A percentile compares a stretch with the other conserved stretches of the same genome.
Conservation (phyloP, 768 basidiomycete genomes). For the Trametes cubensis region DNA sequence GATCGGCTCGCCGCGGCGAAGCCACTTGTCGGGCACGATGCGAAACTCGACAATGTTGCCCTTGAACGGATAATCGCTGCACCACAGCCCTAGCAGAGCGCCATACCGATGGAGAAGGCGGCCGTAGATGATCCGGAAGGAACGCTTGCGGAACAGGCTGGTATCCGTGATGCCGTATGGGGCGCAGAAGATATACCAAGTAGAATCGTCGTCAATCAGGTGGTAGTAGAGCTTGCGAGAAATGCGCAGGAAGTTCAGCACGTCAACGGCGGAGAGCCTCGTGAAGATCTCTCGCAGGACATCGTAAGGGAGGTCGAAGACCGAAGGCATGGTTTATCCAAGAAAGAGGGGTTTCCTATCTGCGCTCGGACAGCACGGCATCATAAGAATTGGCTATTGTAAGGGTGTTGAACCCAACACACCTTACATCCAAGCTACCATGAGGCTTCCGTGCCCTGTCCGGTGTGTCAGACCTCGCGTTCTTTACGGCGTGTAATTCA, state of each 20-base stretch:
- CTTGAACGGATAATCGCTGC: slow-evolving; percentile 29
- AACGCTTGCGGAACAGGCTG: slow-evolving; percentile 7
- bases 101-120: slow-evolving; percentile 27
- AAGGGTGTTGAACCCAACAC: not conserved
- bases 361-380: not conserved
- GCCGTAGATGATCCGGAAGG: slow-evolving; percentile 26
- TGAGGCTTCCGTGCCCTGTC: not conserved
- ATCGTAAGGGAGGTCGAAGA: slow-evolving; percentile 28
- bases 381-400: not conserved
- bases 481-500: not conserved
- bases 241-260: slow-evolving; percentile 14
- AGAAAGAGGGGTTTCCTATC: not conserved
- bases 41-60: slow-evolving; percentile 32
- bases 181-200: slow-evolving; percentile 24
- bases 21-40: slow-evolving; percentile 17
- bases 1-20: slow-evolving; percentile 16
- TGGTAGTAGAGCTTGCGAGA: slow-evolving; percentile 19
- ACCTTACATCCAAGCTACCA: not conserved
- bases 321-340: not conserved
- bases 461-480: not conserved
- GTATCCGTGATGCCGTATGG: slow-evolving; percentile 24
- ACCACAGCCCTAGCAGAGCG: slow-evolving; percentile 30
- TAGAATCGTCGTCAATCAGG: slow-evolving; percentile 21
- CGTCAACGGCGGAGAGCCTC: slow-evolving; percentile 21
- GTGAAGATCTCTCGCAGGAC: slow-evolving; percentile 22